A percentile compares a stretch with the other conserved stretches of the same genome.
These are phyloP conservation scores for Yamadazyma tumulicola DNA, from an alignment of 805 yeast genomes.

Conservation along the genomic window DNA sequence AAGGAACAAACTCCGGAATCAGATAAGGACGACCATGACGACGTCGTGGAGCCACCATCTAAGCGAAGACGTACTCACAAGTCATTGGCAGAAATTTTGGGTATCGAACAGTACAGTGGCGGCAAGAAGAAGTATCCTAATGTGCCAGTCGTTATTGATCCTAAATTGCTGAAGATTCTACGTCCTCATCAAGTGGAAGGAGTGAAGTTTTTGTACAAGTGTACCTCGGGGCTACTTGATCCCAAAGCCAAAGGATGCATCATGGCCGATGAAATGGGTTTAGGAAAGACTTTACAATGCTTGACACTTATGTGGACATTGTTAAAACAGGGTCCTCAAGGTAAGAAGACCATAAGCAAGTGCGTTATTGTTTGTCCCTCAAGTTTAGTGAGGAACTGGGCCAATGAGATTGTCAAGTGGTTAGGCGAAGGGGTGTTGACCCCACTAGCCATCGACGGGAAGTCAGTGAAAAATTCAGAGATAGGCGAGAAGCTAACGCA, in stretches of 20 bases:
- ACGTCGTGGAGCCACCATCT: slow-evolving; percentile 13
- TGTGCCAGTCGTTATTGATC: slow-evolving; percentile 96
- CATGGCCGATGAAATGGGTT: slow-evolving; percentile 98
- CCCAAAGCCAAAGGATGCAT: slow-evolving; percentile 90
- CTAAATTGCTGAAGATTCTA: slow-evolving; percentile 72
- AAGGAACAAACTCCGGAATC: slow-evolving; percentile 11
- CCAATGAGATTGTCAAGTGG: slow-evolving; percentile 94
- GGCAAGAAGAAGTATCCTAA: slow-evolving; percentile 61
- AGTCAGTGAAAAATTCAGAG: slow-evolving; percentile 66
- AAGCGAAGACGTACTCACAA: slow-evolving; percentile 51
- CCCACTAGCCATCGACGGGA: slow-evolving; percentile 91
- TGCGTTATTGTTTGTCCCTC: slow-evolving; percentile 95
- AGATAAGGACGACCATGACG: slow-evolving; percentile 10
- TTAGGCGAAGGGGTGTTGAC: slow-evolving; percentile 86
- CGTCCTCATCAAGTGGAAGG: slow-evolving; percentile 98
- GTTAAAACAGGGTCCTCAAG: slow-evolving; percentile 82
- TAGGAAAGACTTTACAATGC: slow-evolving; percentile 89
- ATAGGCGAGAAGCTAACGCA: slow-evolving; percentile 63
- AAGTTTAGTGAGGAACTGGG: slow-evolving; percentile 92
- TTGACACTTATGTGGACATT: slow-evolving; percentile 90
- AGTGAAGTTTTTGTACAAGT: slow-evolving; percentile 82
- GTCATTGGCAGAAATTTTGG: slow-evolving; percentile 76
- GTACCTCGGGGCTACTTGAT: slow-evolving; percentile 84
- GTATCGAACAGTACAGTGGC: slow-evolving; percentile 54
- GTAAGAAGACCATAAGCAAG: slow-evolving; percentile 78